Percentiles rank a stretch among this genome's conserved stretches.
Evolutionary conservation across 768 basidiomycete species (phyloP).

Genomic region (Termitomyces sp.): DNA sequence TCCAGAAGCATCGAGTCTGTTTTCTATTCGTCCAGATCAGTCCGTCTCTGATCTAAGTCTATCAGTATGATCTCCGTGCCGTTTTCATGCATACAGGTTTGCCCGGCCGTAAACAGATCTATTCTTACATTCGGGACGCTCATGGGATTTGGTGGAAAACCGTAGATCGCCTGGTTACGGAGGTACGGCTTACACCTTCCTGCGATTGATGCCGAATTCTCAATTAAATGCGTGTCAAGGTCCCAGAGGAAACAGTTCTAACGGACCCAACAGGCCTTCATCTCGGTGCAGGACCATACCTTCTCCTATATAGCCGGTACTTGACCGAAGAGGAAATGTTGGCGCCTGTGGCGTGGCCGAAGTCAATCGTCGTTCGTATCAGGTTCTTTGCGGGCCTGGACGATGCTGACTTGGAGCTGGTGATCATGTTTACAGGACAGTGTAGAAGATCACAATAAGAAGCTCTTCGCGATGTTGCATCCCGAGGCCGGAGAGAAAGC

Average conservation of each 20-base stretch:
- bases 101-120: conserved; percentile 70
- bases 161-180: conserved; percentile 60
- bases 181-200: conserved; percentile 32
- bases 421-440: conserved; percentile 19
- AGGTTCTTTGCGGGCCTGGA: background rate
- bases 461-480: conserved; percentile 18
- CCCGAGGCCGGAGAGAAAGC: background rate
- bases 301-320: conserved; percentile 62
- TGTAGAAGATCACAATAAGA: conserved; percentile 29
- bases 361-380: conserved; percentile 27
- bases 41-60: background rate
- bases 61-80: conserved; percentile 73
- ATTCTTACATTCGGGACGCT: conserved; percentile 66
- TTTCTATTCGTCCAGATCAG: background rate
- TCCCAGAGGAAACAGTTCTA: conserved; percentile 62
- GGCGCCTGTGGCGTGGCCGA: conserved; percentile 32
- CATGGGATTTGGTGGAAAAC: conserved; percentile 78
- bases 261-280: conserved; percentile 69
- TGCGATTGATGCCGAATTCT: background rate
- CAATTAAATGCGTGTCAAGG: conserved; percentile 32
- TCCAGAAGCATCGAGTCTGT: conserved; percentile 55
- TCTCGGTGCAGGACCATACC: conserved; percentile 70
- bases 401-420: background rate
- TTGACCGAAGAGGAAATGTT: conserved; percentile 28
- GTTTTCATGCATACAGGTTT: conserved; percentile 76